These are phyloP conservation scores for Coemansia erecta DNA, from an alignment of 192 early-diverging fungal genomes.

Conservation along the genomic window DNA sequence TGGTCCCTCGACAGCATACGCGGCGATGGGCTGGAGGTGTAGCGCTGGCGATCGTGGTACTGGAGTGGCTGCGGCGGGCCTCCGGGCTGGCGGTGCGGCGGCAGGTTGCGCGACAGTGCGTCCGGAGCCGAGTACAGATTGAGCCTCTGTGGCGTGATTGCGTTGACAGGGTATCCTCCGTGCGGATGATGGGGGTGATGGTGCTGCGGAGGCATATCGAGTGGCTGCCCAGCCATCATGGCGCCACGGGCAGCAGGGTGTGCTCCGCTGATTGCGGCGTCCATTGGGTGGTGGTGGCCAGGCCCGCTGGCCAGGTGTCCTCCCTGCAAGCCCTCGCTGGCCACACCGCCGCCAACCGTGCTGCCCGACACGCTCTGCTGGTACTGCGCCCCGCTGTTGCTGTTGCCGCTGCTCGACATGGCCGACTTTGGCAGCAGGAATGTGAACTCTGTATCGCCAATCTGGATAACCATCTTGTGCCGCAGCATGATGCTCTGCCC, in stretches of 20 bases:
- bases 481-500: slow-evolving; percentile 60
- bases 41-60: not conserved
- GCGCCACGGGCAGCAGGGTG: not conserved
- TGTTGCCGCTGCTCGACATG: too few relatives aligned
- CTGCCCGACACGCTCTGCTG: too few relatives aligned
- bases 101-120: slow-evolving; percentile 6
- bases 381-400: too few relatives aligned
- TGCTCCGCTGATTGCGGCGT: too few relatives aligned
- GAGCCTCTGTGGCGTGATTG: slow-evolving; percentile 51
- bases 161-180: slow-evolving; percentile 32
- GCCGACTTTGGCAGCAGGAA: slow-evolving; percentile 71
- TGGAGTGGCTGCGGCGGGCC: slow-evolving; percentile 8
- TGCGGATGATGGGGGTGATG: slow-evolving; percentile 11
- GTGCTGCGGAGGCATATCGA: slow-evolving; percentile 7
- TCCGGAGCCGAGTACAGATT: slow-evolving; percentile 37
- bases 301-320: too few relatives aligned
- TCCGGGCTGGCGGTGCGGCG: slow-evolving; percentile 9
- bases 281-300: too few relatives aligned
- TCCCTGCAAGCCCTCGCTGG: too few relatives aligned
- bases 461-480: slow-evolving; percentile 68
- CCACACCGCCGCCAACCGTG: too few relatives aligned
- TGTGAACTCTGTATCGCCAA: slow-evolving; percentile 76
- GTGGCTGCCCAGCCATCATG: not conserved
- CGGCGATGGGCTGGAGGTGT: not conserved
- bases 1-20: not conserved